Base-by-base conservation (phyloP, 2,329 filamentous ascomycete genomes). In the Fusarium keratoplasticum region DNA sequence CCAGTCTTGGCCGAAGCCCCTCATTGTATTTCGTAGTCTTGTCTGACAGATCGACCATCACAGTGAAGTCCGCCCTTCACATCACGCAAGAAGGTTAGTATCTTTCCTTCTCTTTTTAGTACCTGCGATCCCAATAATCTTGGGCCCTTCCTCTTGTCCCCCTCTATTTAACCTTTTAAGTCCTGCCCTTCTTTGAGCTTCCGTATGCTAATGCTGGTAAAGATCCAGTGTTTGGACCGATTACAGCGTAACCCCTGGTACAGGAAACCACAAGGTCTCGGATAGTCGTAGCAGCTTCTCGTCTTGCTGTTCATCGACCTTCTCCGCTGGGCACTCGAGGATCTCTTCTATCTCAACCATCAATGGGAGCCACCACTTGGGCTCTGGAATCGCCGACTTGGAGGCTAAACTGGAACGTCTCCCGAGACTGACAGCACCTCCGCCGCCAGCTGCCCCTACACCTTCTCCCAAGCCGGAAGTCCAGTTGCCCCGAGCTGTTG, bases 321-420 rank as follows among this genome's bases (percentile, higher is more conserved):
- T 82, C 50, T 88, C 86, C 2, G 80, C 81, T 16, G 82, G 83
- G 1, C 87, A 89, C 75, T 90, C 88, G 3, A 83, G 88, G 40
- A 83, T 88, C 59, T 89, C 88, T 2, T 90, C 88, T 1, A 82
- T 86, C 50, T 89, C 88, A 2, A 89, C 87, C 0, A 82, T 87
- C 25, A 85, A 85, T 60, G 84, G 85, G 11, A 78, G 82, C 9
- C 82, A 83, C 65, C 77, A 81, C 14, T 76, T 83, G 44, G 79
- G 78, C 16, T 75, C 80, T 11, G 78, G 82, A 7, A 71, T 82
- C 22, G 78, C 81, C 25, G 84, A 87, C 52, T 79, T 84, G 20
- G 84, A 86, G 60, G 78, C 81, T 22, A 84, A 80, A 66, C 71
- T 82, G 44, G 80, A 79, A 14, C 75, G 78, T 42, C 67, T 76